phyloP scores from a whole-genome alignment of 352 stramenopile species.

The Globisporangium radiosum region DNA sequence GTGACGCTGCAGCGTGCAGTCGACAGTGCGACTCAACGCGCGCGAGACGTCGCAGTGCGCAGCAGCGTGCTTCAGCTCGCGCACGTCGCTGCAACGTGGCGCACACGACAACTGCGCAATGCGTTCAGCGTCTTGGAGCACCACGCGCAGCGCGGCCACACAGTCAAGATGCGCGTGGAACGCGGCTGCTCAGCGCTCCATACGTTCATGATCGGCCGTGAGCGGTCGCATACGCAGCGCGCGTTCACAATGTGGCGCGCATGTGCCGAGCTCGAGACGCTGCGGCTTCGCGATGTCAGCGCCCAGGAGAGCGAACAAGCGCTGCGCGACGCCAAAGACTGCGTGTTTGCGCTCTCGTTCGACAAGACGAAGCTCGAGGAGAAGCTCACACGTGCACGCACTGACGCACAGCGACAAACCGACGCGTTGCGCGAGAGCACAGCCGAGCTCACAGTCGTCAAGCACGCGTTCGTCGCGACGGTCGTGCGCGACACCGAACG shows the following conservation, averaged over 20 bases:
- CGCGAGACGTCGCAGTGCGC: conserved; percentile 1
- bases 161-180: not conserved
- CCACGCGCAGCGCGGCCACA: not conserved
- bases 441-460: conserved; percentile 60
- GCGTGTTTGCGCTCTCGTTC: conserved; percentile 56
- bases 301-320: conserved; percentile 22
- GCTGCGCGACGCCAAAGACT: conserved; percentile 61
- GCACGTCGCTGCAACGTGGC: not conserved
- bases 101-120: not conserved
- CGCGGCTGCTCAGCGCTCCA: conserved; percentile 20
- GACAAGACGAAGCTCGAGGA: conserved; percentile 59
- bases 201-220: conserved; percentile 16
- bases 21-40: not conserved
- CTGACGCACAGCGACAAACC: conserved; percentile 26
- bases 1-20: not conserved
- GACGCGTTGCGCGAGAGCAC: conserved; percentile 38
- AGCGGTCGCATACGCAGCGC: conserved; percentile 12
- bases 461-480: conserved; percentile 52
- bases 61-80: conserved; percentile 1
- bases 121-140: conserved; percentile 1
- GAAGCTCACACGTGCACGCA: conserved; percentile 27
- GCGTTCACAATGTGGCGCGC: conserved; percentile 21
- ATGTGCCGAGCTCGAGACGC: conserved; percentile 17
- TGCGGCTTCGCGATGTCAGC: conserved; percentile 17
- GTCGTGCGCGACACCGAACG: conserved; percentile 45